phyloP scores from a whole-genome alignment of 495 filamentous ascomycete species.

The Lepidopterella palustris region DNA sequence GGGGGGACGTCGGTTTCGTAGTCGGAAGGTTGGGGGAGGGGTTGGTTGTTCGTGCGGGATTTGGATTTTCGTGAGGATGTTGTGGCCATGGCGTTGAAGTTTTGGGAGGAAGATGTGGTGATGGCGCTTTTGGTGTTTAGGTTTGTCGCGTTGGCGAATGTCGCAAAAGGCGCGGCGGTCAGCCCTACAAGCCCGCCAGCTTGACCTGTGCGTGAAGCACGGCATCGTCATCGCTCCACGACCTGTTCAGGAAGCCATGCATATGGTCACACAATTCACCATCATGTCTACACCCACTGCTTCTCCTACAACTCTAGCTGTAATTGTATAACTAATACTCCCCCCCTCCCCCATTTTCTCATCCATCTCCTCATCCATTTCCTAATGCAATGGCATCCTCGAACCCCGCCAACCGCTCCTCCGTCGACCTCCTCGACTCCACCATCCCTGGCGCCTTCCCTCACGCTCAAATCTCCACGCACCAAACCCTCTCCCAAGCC shows the following conservation, averaged over 20 bases:
- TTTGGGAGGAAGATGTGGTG: slow-evolving; percentile 1
- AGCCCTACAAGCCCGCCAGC: too few relatives aligned
- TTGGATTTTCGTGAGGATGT: slow-evolving; percentile 20
- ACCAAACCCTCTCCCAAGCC: slow-evolving; percentile 49
- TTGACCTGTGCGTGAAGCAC: too few relatives aligned
- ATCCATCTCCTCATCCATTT: neutral
- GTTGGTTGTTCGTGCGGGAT: slow-evolving; percentile 32
- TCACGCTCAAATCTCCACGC: slow-evolving; percentile 13
- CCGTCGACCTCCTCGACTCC: slow-evolving; percentile 26
- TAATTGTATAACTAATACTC: too few relatives aligned
- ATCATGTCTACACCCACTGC: too few relatives aligned
- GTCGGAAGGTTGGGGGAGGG: slow-evolving; percentile 44
- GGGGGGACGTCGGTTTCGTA: slow-evolving; percentile 58
- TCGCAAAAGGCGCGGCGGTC: too few relatives aligned
- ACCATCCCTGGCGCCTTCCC: slow-evolving; percentile 38
- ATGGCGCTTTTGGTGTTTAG: too few relatives aligned
- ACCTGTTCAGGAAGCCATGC: too few relatives aligned
- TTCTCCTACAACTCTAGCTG: too few relatives aligned
- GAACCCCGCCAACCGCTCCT: neutral
- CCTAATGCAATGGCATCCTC: slow-evolving; percentile 18
- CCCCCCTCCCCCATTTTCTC: too few relatives aligned
- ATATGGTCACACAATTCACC: too few relatives aligned
- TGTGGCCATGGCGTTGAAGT: slow-evolving; percentile 7
- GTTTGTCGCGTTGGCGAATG: too few relatives aligned
- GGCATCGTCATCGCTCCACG: too few relatives aligned